Base-by-base conservation (phyloP, 106 monocot genomes). In the Apostasia shenzhenica region DNA sequence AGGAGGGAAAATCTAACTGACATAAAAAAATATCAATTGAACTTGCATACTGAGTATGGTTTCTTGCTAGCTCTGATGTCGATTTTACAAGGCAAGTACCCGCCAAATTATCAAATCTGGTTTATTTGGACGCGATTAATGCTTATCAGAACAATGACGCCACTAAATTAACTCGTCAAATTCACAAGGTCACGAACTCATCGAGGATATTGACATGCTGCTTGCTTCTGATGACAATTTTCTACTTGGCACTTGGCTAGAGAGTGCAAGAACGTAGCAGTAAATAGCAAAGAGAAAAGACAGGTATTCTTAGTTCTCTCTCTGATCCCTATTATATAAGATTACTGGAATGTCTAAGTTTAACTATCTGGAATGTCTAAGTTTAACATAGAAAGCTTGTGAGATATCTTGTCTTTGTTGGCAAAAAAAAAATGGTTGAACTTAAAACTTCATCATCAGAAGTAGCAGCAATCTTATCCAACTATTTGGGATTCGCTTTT, bases 171-270 rank as follows among this genome's bases (percentile, higher is more conserved):
- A 66, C 40, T 66, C 55, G 61, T 48, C 72, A 86, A 54, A 89
- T 76, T 52, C 64, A 79, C 63, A 99, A 85, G 50, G 90, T 99
- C 65, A 48, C 81, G 49, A 70, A 54, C 75, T 92, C 48, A 83
- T 99, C 26, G 41, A 82, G 72, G 87, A 92, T 81, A 75, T 92
- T 52, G 97, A 99, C 67, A 69, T 63, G 6, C 89, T 97, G 56
- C 57, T 99, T 13, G 89, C 86, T 70, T 87, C 92, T 58, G 85
- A 99, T 78, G 86, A 99, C 62, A 92, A 99, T 79, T 99, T 99
- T 50, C 72, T 99, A 2, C 65, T 99, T 54, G 97, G 97, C 61
- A 84, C 89, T n/a, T 97, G 92, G 92, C 72, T 97, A 44, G 84
- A 87, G 70, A 82, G 75, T 76, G 89, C 92, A 92, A 99, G 79